Conservation (phyloP, 1,284 basidiomycete species). For the Boletus subluridellus region DNA sequence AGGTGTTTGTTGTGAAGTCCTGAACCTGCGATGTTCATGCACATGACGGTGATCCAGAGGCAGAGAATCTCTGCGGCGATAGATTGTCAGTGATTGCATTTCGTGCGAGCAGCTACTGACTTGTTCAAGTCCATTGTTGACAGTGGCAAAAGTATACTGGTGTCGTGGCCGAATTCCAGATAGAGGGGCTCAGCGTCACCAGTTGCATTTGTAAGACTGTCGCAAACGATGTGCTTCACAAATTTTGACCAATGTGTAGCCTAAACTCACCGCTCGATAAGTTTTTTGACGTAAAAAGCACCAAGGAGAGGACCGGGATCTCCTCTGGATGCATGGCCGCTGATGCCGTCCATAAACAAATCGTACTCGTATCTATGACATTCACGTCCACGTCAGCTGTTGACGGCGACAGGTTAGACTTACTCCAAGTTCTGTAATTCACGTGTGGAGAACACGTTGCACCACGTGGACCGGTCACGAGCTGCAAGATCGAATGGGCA, state of each 20-base stretch:
- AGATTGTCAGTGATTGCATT: background rate
- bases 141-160: slow-evolving; percentile 45
- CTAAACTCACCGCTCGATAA: slow-evolving; percentile 39
- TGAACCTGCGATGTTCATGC: slow-evolving; percentile 36
- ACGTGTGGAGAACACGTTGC: slow-evolving; percentile 36
- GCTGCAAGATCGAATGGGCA: slow-evolving; percentile 47
- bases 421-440: slow-evolving; percentile 43
- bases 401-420: slow-evolving; percentile 7
- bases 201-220: slow-evolving; percentile 40
- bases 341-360: slow-evolving; percentile 45
- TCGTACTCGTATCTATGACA: slow-evolving; percentile 42
- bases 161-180: slow-evolving; percentile 51
- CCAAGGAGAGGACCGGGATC: slow-evolving; percentile 42
- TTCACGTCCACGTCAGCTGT: background rate
- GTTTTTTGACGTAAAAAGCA: slow-evolving; percentile 42
- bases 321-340: slow-evolving; percentile 43
- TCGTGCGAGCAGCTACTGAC: slow-evolving; percentile 18
- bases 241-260: background rate
- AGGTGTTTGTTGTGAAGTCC: slow-evolving; percentile 43
- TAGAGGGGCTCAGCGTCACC: slow-evolving; percentile 36
- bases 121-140: slow-evolving; percentile 43
- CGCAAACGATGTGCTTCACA: background rate
- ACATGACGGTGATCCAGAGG: slow-evolving; percentile 34
- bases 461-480: slow-evolving; percentile 41
- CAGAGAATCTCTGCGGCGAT: slow-evolving; percentile 31